Evolutionary conservation across 768 basidiomycete genomes (phyloP).

Genomic region (Leccinum longicurvipes): DNA sequence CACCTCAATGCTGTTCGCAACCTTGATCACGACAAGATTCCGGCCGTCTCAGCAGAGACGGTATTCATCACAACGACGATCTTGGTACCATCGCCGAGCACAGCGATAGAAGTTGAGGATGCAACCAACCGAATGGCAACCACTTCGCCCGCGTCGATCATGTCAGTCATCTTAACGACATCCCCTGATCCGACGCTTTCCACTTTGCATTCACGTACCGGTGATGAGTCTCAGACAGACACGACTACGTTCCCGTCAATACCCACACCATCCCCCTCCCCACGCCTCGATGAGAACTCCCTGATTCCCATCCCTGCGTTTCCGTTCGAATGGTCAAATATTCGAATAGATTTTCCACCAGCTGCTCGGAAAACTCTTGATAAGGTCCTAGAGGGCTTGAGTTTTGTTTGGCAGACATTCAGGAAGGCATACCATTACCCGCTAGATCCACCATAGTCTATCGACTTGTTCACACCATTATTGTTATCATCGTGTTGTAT

Average conservation of each 20-base stretch:
- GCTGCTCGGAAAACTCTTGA: conserved; percentile 22
- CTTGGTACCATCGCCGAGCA: conserved; percentile 9
- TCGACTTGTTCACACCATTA: conserved; percentile 3
- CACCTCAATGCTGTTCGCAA: conserved; percentile 7
- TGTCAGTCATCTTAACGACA: conserved; percentile 9
- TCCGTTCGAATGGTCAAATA: conserved; percentile 29
- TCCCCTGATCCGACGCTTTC: conserved; percentile 3
- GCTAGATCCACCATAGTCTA: conserved; percentile 31
- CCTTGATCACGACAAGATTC: conserved; percentile 5
- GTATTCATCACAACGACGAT: conserved; percentile 31
- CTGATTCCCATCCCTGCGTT: conserved; percentile 16
- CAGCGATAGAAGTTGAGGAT: neutral
- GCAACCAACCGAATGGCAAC: conserved; percentile 4
- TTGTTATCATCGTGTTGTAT: conserved; percentile 13
- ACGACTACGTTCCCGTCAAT: conserved; percentile 6
- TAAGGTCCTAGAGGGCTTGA: conserved; percentile 25
- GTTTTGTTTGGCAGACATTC: conserved; percentile 29
- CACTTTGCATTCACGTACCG: conserved; percentile 1
- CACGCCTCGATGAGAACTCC: conserved; percentile 15
- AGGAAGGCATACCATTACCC: conserved; percentile 34
- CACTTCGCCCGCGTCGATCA: conserved; percentile 1
- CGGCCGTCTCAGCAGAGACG: conserved; percentile 19
- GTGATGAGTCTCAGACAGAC: conserved; percentile 14
- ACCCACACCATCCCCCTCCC: conserved; percentile 14
- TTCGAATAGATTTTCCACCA: conserved; percentile 26